Evolutionary conservation across 805 yeast species (phyloP).

Genomic region (Wickerhamiella nectarea): DNA sequence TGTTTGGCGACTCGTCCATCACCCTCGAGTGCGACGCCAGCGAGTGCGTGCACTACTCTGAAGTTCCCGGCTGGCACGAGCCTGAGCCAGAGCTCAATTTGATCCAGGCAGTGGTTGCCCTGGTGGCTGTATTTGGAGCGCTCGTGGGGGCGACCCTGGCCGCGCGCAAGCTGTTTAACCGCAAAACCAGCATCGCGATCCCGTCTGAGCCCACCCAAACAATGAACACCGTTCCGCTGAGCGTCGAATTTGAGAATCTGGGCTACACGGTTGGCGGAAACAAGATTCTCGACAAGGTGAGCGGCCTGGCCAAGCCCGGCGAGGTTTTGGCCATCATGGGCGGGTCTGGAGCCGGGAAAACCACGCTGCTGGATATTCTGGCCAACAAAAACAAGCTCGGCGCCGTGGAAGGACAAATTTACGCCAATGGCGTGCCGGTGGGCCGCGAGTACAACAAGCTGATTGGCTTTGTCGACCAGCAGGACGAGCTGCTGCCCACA

Average conservation of each 20-base stretch:
- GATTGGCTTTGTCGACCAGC: slow-evolving; percentile 93
- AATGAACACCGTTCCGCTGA: slow-evolving; percentile 38
- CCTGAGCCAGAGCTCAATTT: slow-evolving; percentile 36
- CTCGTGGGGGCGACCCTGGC: slow-evolving; percentile 12
- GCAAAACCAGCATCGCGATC: slow-evolving; percentile 2
- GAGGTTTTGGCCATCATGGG: slow-evolving; percentile 95
- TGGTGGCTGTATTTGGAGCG: slow-evolving; percentile 17
- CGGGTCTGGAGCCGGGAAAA: slow-evolving; percentile 97
- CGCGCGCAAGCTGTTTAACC: slow-evolving; percentile 5
- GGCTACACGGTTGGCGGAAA: slow-evolving; percentile 43
- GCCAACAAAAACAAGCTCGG: slow-evolving; percentile 85
- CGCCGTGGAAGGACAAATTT: slow-evolving; percentile 45
- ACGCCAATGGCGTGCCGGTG: slow-evolving; percentile 49
- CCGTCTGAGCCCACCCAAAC: slow-evolving; percentile 7
- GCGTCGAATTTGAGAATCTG: slow-evolving; percentile 62
- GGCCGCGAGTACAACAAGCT: slow-evolving; percentile 32
- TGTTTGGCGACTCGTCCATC: slow-evolving; percentile 90
- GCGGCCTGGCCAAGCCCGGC: slow-evolving; percentile 73
- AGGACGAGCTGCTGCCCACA: slow-evolving; percentile 80
- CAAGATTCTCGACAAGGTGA: slow-evolving; percentile 45
- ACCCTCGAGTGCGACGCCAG: slow-evolving; percentile 70
- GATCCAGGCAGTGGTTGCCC: slow-evolving; percentile 16
- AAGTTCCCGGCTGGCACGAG: slow-evolving; percentile 74
- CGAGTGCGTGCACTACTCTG: slow-evolving; percentile 85
- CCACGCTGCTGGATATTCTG: slow-evolving; percentile 79